Conservation (phyloP, 2,329 filamentous ascomycete genomes). For the Colletotrichum tropicicola region DNA sequence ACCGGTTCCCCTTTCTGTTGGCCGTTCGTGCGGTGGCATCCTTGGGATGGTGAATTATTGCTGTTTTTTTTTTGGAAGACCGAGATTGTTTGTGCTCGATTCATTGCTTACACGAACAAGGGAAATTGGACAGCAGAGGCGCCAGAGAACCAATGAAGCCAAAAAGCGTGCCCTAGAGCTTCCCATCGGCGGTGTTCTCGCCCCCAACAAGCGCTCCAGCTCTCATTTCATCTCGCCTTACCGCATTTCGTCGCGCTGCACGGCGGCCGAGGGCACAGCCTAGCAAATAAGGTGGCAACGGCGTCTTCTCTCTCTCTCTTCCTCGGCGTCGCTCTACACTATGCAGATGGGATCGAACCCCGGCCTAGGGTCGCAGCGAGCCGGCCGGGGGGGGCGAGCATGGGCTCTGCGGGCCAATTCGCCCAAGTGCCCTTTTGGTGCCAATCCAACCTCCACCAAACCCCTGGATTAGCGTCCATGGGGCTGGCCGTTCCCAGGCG, state of each 20-base stretch:
- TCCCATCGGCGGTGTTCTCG: background rate
- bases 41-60: too few relatives aligned
- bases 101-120: constrained; percentile 14
- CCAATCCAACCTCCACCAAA: constrained; percentile 28
- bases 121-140: background rate
- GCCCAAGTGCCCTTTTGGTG: constrained; percentile 22
- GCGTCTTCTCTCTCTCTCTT: background rate
- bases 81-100: constrained; percentile 16
- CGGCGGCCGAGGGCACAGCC: background rate
- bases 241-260: background rate
- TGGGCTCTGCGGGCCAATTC: constrained; percentile 18
- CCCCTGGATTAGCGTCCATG: constrained; percentile 33
- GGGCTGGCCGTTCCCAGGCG: constrained; percentile 16
- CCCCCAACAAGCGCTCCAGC: constrained; percentile 20
- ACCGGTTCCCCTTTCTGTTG: background rate
- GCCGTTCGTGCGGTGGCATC: background rate
- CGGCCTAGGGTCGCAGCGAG: constrained; percentile 3
- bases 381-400: constrained; percentile 2
- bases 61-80: background rate
- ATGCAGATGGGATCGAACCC: constrained; percentile 26
- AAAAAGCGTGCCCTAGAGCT: background rate
- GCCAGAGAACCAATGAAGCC: constrained; percentile 6
- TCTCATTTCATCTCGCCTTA: constrained; percentile 11
- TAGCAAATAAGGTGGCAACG: constrained; percentile 23
- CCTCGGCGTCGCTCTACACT: background rate